Evolutionary conservation across 2,329 filamentous ascomycete species (phyloP), one percentile per base, ranked within the genome.

Genomic region (Fusarium sp.): DNA sequence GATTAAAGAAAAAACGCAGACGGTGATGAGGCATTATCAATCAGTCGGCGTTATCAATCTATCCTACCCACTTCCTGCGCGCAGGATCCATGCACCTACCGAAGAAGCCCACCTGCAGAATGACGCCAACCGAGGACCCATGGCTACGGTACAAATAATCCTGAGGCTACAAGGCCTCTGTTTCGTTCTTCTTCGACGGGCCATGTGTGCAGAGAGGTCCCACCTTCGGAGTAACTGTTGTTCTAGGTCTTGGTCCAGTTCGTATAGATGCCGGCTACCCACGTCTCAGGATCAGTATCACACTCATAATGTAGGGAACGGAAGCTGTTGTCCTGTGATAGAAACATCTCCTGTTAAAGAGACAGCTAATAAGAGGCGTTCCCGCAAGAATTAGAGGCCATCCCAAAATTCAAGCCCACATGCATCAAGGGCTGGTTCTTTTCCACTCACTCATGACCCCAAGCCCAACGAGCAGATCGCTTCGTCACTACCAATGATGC

Each of bases 1-100:
- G 23, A 26, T 31, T 18, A 13, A 50, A 39, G 26, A 23, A 53
- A 44, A 48, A 26, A 54, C 38, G 26, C 24, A 52, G 55, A 61
- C 65, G 56, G 57, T 38, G 68, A 68, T 68, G 70, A 70, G 66
- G 63, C 58, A 71, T 74, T 71, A 72, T 73, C 70, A 73, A 73
- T 73, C 63, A 72, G 49, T 44, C 48, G 63, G 49, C 53, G 57
- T 73, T 73, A 73, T 73, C 71, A 72, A 73, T 73, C 69, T 69
- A 62, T 44, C 50, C 38, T 39, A 57, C 41, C 29, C 41, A 48
- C 59, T n/a, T 46, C 21, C 48, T 61, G 57, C 57, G 50, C 24
- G 48, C 46, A 31, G 44, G 57, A 60, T 56, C 59, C 66, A 54
- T 65, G 43, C 67, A 56, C 53, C 49, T 37, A 52, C 49, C 47